phyloP scores from a whole-genome alignment of 2,329 filamentous ascomycete species.

The Aspergillus quadrilineatus region DNA sequence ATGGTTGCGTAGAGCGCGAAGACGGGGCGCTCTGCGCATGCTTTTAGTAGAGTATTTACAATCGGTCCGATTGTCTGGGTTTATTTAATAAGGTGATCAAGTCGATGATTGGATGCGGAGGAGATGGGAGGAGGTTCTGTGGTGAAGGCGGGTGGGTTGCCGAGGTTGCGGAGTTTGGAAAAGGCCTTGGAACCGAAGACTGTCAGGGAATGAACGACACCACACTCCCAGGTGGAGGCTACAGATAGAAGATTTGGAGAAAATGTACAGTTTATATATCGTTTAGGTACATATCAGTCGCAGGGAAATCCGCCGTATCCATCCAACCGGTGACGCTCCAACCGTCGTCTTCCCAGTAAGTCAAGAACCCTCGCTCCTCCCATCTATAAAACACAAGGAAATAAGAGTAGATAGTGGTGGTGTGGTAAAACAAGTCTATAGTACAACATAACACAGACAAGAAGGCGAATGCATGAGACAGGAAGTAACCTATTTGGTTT shows the following conservation, averaged over 20 bases:
- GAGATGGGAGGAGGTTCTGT: background rate
- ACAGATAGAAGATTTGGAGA: background rate
- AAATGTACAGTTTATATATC: background rate
- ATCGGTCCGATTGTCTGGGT: background rate
- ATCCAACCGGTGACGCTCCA: background rate
- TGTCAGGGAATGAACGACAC: background rate
- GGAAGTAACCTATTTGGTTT: slow-evolving; percentile 25
- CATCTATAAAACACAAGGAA: slow-evolving; percentile 9
- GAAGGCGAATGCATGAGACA: slow-evolving; percentile 17
- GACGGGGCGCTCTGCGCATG: slow-evolving; percentile 8
- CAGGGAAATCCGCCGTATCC: background rate
- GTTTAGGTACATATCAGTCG: background rate
- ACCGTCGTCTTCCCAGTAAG: background rate
- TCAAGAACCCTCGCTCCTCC: background rate
- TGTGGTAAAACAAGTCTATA: slow-evolving; percentile 17
- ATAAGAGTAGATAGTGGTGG: slow-evolving; percentile 2
- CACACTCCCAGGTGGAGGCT: background rate
- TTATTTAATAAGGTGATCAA: background rate
- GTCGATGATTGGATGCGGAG: background rate
- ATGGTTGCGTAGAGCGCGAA: background rate
- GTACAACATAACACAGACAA: slow-evolving; percentile 23
- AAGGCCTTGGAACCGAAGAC: background rate
- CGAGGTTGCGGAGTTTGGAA: background rate
- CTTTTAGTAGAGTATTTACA: background rate
- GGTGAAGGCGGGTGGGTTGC: background rate